Percentiles rank a stretch among this genome's conserved stretches.
Conservation (phyloP, 148 eudicot species). For the Salicornia ramosissima region DNA sequence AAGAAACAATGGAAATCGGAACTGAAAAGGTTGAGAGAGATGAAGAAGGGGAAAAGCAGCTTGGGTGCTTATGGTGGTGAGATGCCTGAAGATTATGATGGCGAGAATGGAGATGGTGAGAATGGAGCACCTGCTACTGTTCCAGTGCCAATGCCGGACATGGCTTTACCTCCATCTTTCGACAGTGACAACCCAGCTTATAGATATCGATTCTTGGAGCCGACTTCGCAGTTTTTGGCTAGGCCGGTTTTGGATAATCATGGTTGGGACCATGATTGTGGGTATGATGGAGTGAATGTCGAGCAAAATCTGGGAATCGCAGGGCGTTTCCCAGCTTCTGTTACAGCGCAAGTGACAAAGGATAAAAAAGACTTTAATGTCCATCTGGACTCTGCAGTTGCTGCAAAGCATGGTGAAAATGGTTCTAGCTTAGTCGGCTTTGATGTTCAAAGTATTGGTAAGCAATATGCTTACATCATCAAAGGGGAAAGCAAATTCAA, state of each 20-base stretch:
- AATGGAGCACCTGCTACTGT: conserved; percentile 66
- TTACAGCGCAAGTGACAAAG: conserved; percentile 68
- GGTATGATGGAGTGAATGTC: conserved; percentile 93
- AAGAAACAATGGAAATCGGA: conserved; percentile 93
- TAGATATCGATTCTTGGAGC: conserved; percentile 86
- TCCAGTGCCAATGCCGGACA: conserved; percentile 91
- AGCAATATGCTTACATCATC: conserved; percentile 66
- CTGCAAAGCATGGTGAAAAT: conserved; percentile 77
- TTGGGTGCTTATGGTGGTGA: conserved; percentile 32
- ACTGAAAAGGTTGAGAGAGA: conserved; percentile 72
- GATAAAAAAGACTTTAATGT: conserved; percentile 88
- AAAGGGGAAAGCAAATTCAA: conserved; percentile 77
- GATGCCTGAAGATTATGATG: conserved; percentile 58
- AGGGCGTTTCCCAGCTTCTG: conserved; percentile 55
- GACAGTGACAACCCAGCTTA: conserved; percentile 84
- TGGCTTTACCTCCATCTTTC: conserved; percentile 89
- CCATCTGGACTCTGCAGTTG: conserved; percentile 74
- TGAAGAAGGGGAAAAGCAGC: conserved; percentile 48
- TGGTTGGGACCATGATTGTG: conserved; percentile 99
- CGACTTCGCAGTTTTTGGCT: conserved; percentile 83
- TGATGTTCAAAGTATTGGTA: conserved; percentile 80
- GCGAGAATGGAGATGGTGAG: conserved; percentile 44
- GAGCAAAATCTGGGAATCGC: conserved; percentile 75
- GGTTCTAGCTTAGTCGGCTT: conserved; percentile 81
- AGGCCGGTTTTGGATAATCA: conserved; percentile 89